Percentiles rank a stretch among this genome's conserved stretches.
Evolutionary conservation across 2,329 filamentous ascomycete species (phyloP).

Genomic region (Parastagonospora nodorum): DNA sequence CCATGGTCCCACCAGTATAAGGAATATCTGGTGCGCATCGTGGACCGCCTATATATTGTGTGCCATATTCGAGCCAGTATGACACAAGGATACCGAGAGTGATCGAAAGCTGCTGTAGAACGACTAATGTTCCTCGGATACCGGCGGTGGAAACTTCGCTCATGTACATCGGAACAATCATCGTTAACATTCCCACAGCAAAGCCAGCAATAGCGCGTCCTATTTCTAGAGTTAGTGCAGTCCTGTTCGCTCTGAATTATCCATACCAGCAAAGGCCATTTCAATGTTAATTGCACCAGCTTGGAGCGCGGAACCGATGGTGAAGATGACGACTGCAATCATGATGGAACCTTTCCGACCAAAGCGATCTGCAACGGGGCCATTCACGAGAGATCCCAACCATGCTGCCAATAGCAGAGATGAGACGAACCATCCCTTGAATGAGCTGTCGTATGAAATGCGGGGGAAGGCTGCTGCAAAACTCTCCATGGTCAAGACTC

Average conservation of each 20-base stretch:
- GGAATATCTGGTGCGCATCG: slow-evolving; percentile 55
- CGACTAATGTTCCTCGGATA: slow-evolving; percentile 27
- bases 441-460: slow-evolving; percentile 21
- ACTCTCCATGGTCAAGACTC: slow-evolving; percentile 26
- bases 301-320: slow-evolving; percentile 21
- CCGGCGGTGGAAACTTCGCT: slow-evolving; percentile 24
- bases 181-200: slow-evolving; percentile 26
- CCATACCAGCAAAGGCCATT: slow-evolving; percentile 22
- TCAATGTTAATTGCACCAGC: slow-evolving; percentile 22
- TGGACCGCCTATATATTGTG: slow-evolving; percentile 25
- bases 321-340: slow-evolving; percentile 27
- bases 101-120: slow-evolving; percentile 25
- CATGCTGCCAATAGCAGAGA: slow-evolving; percentile 24
- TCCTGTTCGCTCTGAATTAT: not conserved
- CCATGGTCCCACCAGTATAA: slow-evolving; percentile 52
- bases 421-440: slow-evolving; percentile 30
- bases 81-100: slow-evolving; percentile 25
- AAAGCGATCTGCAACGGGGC: slow-evolving; percentile 25
- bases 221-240: not conserved
- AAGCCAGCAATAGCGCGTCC: slow-evolving; percentile 27
- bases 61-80: slow-evolving; percentile 27
- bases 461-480: slow-evolving; percentile 26
- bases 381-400: slow-evolving; percentile 29
- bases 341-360: slow-evolving; percentile 26
- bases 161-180: slow-evolving; percentile 33